A percentile compares a stretch with the other conserved stretches of the same genome.
Conservation (phyloP, 768 basidiomycete species). For the Amanita rubescens region DNA sequence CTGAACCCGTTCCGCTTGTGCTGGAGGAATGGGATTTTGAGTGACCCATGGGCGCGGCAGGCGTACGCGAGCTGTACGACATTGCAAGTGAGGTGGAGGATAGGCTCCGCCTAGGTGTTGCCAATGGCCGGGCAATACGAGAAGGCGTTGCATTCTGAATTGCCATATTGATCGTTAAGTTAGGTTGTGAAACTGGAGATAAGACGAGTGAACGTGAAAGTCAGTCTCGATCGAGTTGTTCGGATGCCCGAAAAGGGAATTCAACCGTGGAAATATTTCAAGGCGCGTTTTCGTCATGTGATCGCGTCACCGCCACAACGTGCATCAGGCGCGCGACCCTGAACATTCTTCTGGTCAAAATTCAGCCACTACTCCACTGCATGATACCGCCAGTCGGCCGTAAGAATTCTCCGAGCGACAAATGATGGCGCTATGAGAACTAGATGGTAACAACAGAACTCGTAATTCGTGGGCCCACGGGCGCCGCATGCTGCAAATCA, state of each 20-base stretch:
- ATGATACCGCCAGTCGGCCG: too few relatives aligned
- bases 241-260: not conserved
- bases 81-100: not conserved
- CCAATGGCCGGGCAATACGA: slow-evolving; percentile 1
- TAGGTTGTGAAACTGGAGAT: not conserved
- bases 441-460: too few relatives aligned
- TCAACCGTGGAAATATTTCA: slow-evolving; percentile 1
- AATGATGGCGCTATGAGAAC: too few relatives aligned
- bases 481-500: too few relatives aligned
- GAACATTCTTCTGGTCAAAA: too few relatives aligned
- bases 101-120: slow-evolving; percentile 2
- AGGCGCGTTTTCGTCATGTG: slow-evolving; percentile 1
- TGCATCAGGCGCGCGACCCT: too few relatives aligned
- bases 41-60: not conserved
- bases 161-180: not conserved
- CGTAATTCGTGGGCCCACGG: too few relatives aligned
- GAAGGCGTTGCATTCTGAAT: slow-evolving; percentile 1
- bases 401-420: too few relatives aligned
- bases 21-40: not conserved
- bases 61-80: not conserved
- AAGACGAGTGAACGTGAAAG: not conserved
- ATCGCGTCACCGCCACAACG: not conserved
- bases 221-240: not conserved
- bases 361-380: too few relatives aligned
- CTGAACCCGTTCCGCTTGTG: not conserved